Conservation (phyloP, 2,329 filamentous ascomycete genomes). For the Paecilomyces dactylethromorphus region DNA sequence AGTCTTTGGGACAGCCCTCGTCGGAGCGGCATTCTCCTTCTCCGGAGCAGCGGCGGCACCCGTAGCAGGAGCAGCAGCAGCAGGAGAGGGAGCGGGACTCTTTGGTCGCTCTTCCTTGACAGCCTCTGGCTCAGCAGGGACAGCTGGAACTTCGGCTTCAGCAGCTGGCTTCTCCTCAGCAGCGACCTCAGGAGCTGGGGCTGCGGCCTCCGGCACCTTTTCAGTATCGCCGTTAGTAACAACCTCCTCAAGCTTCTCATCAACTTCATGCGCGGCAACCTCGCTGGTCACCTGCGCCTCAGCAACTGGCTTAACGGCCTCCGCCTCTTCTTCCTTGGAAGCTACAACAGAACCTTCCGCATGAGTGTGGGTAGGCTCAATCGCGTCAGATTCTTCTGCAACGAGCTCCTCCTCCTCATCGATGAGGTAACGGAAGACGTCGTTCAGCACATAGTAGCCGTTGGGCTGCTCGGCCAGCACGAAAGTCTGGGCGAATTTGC, state of each 20-base stretch:
- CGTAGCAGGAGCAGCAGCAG: constrained; percentile 42
- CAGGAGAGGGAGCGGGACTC: constrained; percentile 53
- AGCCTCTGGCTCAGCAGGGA: constrained; percentile 33
- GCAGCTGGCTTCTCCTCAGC: constrained; percentile 13
- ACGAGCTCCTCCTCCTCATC: constrained; percentile 63
- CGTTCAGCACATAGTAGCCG: constrained; percentile 96
- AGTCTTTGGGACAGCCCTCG: constrained; percentile 53
- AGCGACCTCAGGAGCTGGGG: constrained; percentile 28
- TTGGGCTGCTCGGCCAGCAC: constrained; percentile 93
- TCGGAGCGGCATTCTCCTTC: constrained; percentile 39
- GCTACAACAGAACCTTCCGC: constrained; percentile 38
- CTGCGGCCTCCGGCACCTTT: constrained; percentile 19
- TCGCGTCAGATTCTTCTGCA: constrained; percentile 30
- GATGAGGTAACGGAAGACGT: constrained; percentile 90
- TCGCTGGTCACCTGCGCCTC: constrained; percentile 31
- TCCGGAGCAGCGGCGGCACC: constrained; percentile 44
- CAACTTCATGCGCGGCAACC: constrained; percentile 50
- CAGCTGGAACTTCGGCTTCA: constrained; percentile 19
- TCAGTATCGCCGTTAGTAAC: constrained; percentile 40
- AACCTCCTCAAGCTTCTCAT: constrained; percentile 69
- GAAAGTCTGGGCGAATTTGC: constrained; percentile 97
- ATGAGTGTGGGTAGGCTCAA: constrained; percentile 19
- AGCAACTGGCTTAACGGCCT: constrained; percentile 39
- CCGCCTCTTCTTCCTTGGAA: constrained; percentile 30
- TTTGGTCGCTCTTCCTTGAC: constrained; percentile 57